These are phyloP conservation scores for Tolypocladium album DNA, from an alignment of 2,329 filamentous ascomycete genomes.

Conservation along the genomic window DNA sequence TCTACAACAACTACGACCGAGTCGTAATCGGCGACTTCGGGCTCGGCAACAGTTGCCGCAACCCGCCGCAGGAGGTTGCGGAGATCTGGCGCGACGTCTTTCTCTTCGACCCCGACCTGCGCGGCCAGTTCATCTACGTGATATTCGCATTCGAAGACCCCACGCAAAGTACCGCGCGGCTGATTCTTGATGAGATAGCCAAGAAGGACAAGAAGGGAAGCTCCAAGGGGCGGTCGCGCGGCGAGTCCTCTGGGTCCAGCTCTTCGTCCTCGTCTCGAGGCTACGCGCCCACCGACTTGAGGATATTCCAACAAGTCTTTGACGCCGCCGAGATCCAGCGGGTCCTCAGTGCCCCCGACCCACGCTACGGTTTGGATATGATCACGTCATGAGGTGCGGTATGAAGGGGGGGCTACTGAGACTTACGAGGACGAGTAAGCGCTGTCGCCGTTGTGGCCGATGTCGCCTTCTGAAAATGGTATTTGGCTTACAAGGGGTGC, in stretches of 20 bases:
- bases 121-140: constrained; percentile 49
- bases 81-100: constrained; percentile 56
- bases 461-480: not conserved
- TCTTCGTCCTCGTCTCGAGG: constrained; percentile 15
- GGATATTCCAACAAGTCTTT: constrained; percentile 45
- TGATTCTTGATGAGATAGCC: constrained; percentile 43
- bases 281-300: constrained; percentile 30
- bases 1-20: constrained; percentile 43
- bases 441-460: not conserved
- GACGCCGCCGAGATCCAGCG: constrained; percentile 35
- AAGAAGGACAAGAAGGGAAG: constrained; percentile 34
- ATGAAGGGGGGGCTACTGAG: constrained; percentile 1
- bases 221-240: constrained; percentile 23
- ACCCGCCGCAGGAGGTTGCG: constrained; percentile 54
- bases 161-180: constrained; percentile 38
- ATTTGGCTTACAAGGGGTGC: not conserved
- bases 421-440: not conserved
- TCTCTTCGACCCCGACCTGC: constrained; percentile 50
- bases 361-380: constrained; percentile 43
- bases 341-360: constrained; percentile 40
- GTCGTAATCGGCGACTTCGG: constrained; percentile 56
- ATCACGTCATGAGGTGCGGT: constrained; percentile 27
- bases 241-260: constrained; percentile 15
- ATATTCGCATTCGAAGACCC: constrained; percentile 55
- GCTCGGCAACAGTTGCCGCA: constrained; percentile 51